Conservation (phyloP, 257 asterid species). For the Solanum tacnaense region DNA sequence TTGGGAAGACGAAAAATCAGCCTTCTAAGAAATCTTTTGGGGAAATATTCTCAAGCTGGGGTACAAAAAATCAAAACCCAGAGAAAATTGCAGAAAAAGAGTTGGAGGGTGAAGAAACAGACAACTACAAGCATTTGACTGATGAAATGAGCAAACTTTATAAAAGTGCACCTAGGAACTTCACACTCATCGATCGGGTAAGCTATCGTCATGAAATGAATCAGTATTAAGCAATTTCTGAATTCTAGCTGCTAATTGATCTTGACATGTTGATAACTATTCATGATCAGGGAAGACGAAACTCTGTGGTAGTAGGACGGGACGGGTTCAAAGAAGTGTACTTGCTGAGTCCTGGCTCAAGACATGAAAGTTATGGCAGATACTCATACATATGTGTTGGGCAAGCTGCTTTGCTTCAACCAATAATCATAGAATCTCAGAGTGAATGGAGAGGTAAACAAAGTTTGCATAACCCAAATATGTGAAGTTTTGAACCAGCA, state of each 20-base stretch:
- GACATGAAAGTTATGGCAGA: conserved; percentile 47
- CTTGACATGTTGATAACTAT: not conserved
- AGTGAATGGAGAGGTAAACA: conserved; percentile 65
- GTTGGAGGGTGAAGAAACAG: conserved; percentile 57
- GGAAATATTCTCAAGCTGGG: conserved; percentile 27
- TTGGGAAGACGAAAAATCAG: conserved; percentile 4
- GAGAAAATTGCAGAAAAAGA: conserved; percentile 3
- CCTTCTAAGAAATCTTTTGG: conserved; percentile 12
- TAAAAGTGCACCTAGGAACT: conserved; percentile 45
- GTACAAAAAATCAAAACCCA: not conserved
- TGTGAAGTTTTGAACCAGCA: conserved; percentile 10
- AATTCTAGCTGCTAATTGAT: not conserved
- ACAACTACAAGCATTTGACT: conserved; percentile 55
- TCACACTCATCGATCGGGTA: conserved; percentile 73
- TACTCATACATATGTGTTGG: conserved; percentile 61
- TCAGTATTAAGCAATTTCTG: not conserved
- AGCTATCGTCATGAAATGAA: not conserved
- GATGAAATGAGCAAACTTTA: conserved; percentile 55
- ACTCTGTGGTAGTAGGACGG: conserved; percentile 47
- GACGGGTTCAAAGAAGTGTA: conserved; percentile 65
- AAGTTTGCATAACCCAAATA: conserved; percentile 55
- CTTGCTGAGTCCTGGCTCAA: conserved; percentile 71
- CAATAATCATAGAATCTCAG: conserved; percentile 36
- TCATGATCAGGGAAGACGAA: conserved; percentile 56
- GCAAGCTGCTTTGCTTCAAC: conserved; percentile 58